Conservation (phyloP, 2,329 filamentous ascomycete species). For the Colletotrichum musicola region DNA sequence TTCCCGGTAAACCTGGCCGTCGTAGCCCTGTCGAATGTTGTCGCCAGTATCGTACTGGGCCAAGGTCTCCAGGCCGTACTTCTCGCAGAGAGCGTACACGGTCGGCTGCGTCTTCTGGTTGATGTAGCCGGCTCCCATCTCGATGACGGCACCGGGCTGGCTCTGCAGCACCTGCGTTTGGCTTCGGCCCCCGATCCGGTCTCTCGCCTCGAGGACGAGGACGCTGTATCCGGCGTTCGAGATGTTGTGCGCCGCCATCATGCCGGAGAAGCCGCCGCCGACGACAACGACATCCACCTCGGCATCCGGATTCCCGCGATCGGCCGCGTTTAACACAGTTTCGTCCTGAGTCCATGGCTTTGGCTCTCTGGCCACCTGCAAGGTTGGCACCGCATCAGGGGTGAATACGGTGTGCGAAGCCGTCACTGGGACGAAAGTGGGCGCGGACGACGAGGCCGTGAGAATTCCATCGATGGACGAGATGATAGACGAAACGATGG, state of each 20-base stretch:
- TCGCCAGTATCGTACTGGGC: conserved; percentile 34
- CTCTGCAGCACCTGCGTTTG: conserved; percentile 12
- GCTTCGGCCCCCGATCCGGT: conserved; percentile 32
- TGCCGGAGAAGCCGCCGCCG: conserved; percentile 34
- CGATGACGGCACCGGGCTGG: conserved; percentile 22
- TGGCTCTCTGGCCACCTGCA: neutral
- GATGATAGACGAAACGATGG: neutral
- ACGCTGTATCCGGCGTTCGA: conserved; percentile 10
- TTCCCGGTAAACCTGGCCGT: neutral
- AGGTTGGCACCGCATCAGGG: neutral
- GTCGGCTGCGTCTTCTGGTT: conserved; percentile 36
- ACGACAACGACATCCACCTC: conserved; percentile 37
- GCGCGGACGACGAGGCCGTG: neutral
- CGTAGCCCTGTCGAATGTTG: conserved; percentile 15
- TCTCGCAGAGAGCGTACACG: conserved; percentile 15
- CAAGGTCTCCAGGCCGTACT: conserved; percentile 33
- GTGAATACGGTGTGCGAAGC: neutral
- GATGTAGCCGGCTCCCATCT: conserved; percentile 39
- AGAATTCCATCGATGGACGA: neutral
- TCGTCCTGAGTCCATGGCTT: neutral
- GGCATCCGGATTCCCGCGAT: neutral
- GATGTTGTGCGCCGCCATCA: conserved; percentile 30
- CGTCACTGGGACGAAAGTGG: neutral
- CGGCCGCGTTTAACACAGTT: neutral
- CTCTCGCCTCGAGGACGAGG: conserved; percentile 13